These are phyloP conservation scores for Rhodotorula kratochvilovae DNA, from an alignment of 768 basidiomycete genomes.

Conservation along the genomic window DNA sequence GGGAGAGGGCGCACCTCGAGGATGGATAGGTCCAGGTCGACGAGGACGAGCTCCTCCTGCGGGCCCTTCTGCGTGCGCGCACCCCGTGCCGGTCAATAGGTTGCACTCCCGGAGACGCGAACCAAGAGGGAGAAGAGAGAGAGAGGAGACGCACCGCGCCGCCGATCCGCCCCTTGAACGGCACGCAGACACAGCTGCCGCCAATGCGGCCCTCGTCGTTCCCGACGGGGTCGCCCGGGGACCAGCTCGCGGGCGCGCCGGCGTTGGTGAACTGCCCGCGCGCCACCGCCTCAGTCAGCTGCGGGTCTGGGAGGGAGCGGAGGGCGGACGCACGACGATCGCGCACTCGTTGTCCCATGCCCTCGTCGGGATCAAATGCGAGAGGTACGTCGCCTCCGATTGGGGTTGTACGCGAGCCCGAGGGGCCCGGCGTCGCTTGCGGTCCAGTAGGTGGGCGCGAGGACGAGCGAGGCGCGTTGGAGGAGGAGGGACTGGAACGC, in stretches of 20 bases:
- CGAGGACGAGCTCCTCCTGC: constrained; percentile 28
- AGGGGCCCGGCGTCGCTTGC: constrained; percentile 19
- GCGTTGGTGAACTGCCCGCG: constrained; percentile 22
- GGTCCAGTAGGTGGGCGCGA: constrained; percentile 41
- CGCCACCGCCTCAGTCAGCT: background rate
- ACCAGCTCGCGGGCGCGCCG: background rate
- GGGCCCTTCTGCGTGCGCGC: constrained; percentile 4
- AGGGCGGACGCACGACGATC: constrained; percentile 15
- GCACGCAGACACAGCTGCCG: constrained; percentile 12
- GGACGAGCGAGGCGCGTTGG: constrained; percentile 9
- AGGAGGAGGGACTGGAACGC: constrained; percentile 14
- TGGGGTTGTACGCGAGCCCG: constrained; percentile 25
- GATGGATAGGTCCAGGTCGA: constrained; percentile 25
- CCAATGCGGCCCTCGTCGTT: constrained; percentile 30
- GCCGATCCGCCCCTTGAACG: constrained; percentile 31
- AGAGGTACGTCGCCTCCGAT: constrained; percentile 35
- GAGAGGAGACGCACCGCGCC: constrained; percentile 2
- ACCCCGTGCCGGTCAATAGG: too few species aligned
- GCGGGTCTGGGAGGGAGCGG: background rate
- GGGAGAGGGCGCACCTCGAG: constrained; percentile 13
- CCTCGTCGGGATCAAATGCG: constrained; percentile 32
- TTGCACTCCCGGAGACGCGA: too few species aligned
- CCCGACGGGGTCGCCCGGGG: background rate
- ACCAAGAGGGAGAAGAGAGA: background rate
- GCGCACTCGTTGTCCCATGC: constrained; percentile 41